Evolutionary conservation across 2,329 filamentous ascomycete genomes (phyloP), one percentile per base, ranked within the genome.

Genomic region (Phaeosphaeria sp.): DNA sequence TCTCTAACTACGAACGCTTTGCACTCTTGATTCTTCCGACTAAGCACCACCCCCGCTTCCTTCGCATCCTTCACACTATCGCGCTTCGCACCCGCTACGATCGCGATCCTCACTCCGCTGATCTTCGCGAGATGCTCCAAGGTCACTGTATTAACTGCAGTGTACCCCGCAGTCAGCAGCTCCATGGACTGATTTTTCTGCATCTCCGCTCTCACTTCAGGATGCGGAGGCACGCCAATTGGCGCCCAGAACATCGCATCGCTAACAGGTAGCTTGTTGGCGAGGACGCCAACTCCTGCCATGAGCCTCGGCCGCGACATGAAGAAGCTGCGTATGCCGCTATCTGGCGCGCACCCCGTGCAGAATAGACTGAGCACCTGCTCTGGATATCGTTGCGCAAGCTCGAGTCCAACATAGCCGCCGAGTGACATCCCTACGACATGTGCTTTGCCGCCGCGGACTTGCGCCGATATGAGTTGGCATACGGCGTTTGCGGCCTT

Each of bases 401-500:
- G 42, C 13, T 53, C 40, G 18, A 57, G 48, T 2, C 30, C 60
- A 39, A 67, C 36, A 55, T 53, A 58, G 33, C 64, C 64, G 44
- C 64, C 64, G 9, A 64, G 42, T 13, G 53, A 60, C 20, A 67
- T 20, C 15, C 64, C 64, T 27, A 63, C 62, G 42, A 65, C 27
- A 48, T 67, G 64, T 2, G 58, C 62, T 47, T 42, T 50, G 40
- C 30, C 21, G 3, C 8, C 24, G 40, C 8, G 11, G 33, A 50
- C 50, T 65, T 6, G 57, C 55, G 1, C 17, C 20, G 25, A 49
- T 51, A 60, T 56, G 51, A 61, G 57, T 44, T 53, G 49, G 15
- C 15, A 52, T 18, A 36, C 24, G 2, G 22, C 30, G 22, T 24
- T 45, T 24, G 27, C 46, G 45, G 40, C 43, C 13, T 44, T 46